Conservation (phyloP, 176 grass and related monocot species). For the Triticum aestivum region DNA sequence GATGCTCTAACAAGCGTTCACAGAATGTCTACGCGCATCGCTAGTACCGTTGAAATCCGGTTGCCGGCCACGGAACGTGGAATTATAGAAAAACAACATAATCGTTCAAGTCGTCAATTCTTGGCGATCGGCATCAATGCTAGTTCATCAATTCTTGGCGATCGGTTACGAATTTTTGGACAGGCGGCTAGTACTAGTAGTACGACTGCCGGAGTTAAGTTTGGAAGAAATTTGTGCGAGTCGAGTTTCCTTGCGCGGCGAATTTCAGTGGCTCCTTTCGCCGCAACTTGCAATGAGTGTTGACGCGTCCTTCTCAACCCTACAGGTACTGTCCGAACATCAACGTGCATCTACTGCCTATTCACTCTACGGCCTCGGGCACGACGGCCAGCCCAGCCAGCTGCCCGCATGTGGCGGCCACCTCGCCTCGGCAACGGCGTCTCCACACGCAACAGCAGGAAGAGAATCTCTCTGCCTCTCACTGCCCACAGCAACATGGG, state of each 20-base stretch:
- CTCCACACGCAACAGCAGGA: neutral
- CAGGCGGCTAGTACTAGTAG: neutral
- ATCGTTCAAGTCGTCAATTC: neutral
- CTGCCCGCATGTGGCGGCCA: neutral
- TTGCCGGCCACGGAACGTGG: no score
- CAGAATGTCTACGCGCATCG: no score
- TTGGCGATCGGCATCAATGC: neutral
- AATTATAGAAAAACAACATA: no score
- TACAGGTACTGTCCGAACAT: neutral
- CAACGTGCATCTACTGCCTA: neutral
- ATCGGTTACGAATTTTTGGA: neutral
- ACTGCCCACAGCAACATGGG: slow-evolving; percentile 8
- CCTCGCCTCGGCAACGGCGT: slow-evolving; percentile 16
- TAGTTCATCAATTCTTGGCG: neutral
- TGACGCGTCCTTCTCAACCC: slow-evolving; percentile 1
- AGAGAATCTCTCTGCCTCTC: neutral
- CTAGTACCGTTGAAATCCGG: no score
- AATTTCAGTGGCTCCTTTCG: neutral
- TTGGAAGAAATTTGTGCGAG: neutral
- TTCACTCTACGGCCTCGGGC: slow-evolving; percentile 13
- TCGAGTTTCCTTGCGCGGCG: neutral
- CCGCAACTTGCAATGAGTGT: neutral
- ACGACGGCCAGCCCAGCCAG: neutral
- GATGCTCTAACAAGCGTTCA: no score
- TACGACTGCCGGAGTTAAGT: neutral